Evolutionary conservation across 768 basidiomycete species (phyloP).

Genomic region (Pleurotus tuber-regium): DNA sequence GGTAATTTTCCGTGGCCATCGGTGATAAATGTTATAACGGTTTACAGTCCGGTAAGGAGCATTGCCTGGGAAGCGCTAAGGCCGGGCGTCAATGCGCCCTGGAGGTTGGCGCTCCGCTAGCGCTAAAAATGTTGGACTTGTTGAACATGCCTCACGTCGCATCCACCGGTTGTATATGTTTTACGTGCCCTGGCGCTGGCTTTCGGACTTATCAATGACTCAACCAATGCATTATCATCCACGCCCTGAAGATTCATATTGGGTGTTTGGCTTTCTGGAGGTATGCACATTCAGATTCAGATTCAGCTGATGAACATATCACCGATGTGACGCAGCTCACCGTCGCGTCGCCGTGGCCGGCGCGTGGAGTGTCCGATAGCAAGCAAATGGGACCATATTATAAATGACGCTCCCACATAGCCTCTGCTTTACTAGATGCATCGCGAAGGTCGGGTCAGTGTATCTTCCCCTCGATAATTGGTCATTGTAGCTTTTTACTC

Average conservation of each 20-base stretch:
- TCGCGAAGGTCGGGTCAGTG: not conserved
- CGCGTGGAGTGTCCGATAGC: not conserved
- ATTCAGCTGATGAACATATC: not conserved
- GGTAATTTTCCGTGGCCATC: conserved; percentile 13
- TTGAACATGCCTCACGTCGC: too few relatives aligned
- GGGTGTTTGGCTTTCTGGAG: conserved; percentile 3
- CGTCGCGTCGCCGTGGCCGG: not conserved
- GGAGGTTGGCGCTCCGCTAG: not conserved
- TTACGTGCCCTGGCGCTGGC: not conserved
- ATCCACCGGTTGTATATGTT: too few relatives aligned
- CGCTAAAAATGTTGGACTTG: not conserved
- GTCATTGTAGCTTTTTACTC: not conserved
- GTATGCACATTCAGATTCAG: not conserved
- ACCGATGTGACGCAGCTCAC: not conserved
- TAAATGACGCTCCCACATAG: not conserved
- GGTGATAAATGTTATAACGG: conserved; percentile 1
- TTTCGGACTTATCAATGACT: not conserved
- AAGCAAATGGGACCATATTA: too few relatives aligned
- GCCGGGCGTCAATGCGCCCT: not conserved
- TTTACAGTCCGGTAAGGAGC: not conserved
- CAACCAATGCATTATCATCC: too few relatives aligned
- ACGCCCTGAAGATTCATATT: not conserved
- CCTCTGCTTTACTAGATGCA: not conserved
- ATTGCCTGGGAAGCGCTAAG: not conserved
- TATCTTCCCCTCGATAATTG: not conserved